Base-by-base conservation (phyloP, 176 grass and related monocot species). In the Aegilops sharonensis region DNA sequence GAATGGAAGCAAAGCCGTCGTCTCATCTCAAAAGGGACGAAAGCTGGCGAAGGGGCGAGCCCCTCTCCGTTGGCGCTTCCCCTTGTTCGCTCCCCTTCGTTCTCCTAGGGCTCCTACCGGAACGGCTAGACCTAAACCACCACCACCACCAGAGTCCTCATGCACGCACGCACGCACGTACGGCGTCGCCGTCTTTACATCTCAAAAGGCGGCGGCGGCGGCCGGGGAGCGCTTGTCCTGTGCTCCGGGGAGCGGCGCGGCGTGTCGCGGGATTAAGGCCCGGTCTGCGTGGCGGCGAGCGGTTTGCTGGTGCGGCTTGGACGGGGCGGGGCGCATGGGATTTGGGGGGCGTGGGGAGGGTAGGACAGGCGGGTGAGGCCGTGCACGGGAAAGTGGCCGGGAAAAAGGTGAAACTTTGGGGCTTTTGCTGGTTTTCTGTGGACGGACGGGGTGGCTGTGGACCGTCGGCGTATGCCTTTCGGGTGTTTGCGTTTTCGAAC, bases 1-100 rank as follows among this genome's bases (percentile, higher is more conserved):
- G 56, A 91, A 92, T 88, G 90, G 78, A 89, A 85, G 72, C 12
- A 86, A 87, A 90, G 48, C 52, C 52, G 86, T 81, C 85, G 67
- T 42, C 82, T 72, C 87, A 67, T 54, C 32, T 99, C 91, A 89
- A 99, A 99, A 96, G 97, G 85, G 77, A 66, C 83, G 85, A 96
- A 99, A 94, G 97, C 79, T 13, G 67, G 82, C 56, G 0, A 68
- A 68, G 65, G 54, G 64, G 27, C 59, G 64, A 52, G 57, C 30
- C 14, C 71, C 71, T 48, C 75, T 68, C 83, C 63, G 88, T 88
- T 94, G 88, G 92, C 20, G 72, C 66, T 91, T 95, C 90, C 86
- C 54, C 79, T 77, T 92, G 93, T 90, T 92, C 77, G 83, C 78
- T 64, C 34, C 5, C 47, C 48, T 63, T 62, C 72, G 45, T 48